Percentiles rank a stretch among this genome's conserved stretches.
Conservation (phyloP, 192 early-diverging fungal genomes). For the Coemansia sp. region DNA sequence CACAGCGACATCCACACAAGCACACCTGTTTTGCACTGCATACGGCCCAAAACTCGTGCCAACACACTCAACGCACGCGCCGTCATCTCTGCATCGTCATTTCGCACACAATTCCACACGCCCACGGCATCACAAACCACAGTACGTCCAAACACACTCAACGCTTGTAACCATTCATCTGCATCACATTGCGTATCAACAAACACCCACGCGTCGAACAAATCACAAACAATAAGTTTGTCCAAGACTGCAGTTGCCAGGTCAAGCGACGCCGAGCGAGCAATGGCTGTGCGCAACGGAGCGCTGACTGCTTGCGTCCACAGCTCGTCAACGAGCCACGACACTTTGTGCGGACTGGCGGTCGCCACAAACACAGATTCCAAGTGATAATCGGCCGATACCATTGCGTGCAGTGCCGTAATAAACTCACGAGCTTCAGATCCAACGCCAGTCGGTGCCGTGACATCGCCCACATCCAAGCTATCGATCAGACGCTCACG, state of each 20-base stretch:
- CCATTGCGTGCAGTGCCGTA: not conserved
- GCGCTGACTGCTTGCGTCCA: constrained; percentile 16
- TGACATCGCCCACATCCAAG: not conserved
- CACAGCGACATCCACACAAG: constrained; percentile 34
- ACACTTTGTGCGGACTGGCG: not conserved
- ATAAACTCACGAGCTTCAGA: not conserved
- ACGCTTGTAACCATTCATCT: not conserved
- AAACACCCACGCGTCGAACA: not conserved
- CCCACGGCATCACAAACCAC: constrained; percentile 18
- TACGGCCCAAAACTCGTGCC: not conserved
- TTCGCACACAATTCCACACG: not conserved
- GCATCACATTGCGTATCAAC: not conserved
- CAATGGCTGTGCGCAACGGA: not conserved
- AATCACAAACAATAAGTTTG: not conserved
- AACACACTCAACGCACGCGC: not conserved
- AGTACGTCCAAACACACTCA: constrained; percentile 6
- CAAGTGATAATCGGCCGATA: not conserved
- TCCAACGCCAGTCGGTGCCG: not conserved
- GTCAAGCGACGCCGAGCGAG: not conserved
- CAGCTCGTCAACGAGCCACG: constrained; percentile 15
- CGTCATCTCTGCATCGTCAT: not conserved
- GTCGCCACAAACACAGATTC: not conserved
- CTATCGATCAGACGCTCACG: not conserved
- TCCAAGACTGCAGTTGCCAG: not conserved
- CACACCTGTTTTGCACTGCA: not conserved